A percentile compares a stretch with the other conserved stretches of the same genome.
phyloP scores from a whole-genome alignment of 1,139 yeast genomes.

The Meyerozyma elateridarum region DNA sequence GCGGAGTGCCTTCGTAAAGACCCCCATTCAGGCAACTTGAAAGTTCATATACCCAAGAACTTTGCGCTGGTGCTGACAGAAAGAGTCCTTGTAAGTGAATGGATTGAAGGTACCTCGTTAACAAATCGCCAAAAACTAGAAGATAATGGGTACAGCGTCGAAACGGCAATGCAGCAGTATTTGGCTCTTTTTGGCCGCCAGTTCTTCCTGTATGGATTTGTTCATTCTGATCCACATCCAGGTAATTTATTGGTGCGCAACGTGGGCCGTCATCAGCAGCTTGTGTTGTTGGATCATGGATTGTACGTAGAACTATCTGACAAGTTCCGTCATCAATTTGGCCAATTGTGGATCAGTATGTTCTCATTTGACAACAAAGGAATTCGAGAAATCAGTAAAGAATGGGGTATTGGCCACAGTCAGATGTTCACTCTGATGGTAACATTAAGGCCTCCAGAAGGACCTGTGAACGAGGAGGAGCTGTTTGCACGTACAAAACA shows the following conservation, averaged over 20 bases:
- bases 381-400: slow-evolving; percentile 43
- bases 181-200: slow-evolving; percentile 58
- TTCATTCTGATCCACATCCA: slow-evolving; percentile 83
- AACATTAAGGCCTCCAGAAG: slow-evolving; percentile 42
- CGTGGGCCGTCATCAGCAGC: slow-evolving; percentile 46
- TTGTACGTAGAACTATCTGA: slow-evolving; percentile 53
- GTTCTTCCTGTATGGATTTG: slow-evolving; percentile 69
- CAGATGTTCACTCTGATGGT: slow-evolving; percentile 61
- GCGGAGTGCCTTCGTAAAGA: slow-evolving; percentile 20
- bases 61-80: slow-evolving; percentile 42
- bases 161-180: slow-evolving; percentile 47
- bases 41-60: slow-evolving; percentile 46
- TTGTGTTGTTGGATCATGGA: slow-evolving; percentile 75
- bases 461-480: slow-evolving; percentile 11
- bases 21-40: slow-evolving; percentile 15
- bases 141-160: slow-evolving; percentile 36
- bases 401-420: slow-evolving; percentile 72
- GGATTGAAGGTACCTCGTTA: slow-evolving; percentile 69
- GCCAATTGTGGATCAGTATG: slow-evolving; percentile 58
- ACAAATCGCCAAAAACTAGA: slow-evolving; percentile 41
- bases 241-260: slow-evolving; percentile 62
- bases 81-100: slow-evolving; percentile 61
- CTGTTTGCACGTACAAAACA: too few species aligned
- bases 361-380: slow-evolving; percentile 49
- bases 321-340: slow-evolving; percentile 51